phyloP scores from a whole-genome alignment of 345 rosid species.

The Eucalyptus brandiana region DNA sequence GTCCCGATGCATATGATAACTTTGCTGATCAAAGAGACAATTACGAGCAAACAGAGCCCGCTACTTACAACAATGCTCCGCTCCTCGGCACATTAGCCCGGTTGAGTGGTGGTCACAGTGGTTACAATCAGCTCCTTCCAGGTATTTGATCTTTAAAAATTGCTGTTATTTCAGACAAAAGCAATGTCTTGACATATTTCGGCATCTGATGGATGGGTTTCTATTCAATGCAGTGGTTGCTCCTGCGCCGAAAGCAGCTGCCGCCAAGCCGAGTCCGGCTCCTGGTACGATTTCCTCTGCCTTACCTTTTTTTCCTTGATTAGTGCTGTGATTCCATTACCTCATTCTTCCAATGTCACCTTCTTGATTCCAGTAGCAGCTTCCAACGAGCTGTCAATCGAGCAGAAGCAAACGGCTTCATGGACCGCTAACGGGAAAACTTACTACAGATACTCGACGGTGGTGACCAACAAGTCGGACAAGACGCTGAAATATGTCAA shows the following conservation, averaged over 20 bases:
- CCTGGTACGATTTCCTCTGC: slow-evolving; percentile 31
- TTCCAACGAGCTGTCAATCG: slow-evolving; percentile 37
- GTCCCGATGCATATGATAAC: slow-evolving; percentile 93
- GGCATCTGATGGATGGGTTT: background rate
- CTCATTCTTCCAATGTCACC: background rate
- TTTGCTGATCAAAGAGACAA: slow-evolving; percentile 92
- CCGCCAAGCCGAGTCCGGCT: slow-evolving; percentile 32
- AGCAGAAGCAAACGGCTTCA: slow-evolving; percentile 66
- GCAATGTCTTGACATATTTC: background rate
- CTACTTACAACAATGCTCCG: slow-evolving; percentile 97
- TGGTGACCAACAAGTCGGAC: slow-evolving; percentile 62
- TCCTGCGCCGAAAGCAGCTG: slow-evolving; percentile 34
- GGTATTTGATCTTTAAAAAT: slow-evolving; percentile 11
- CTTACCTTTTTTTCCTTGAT: background rate
- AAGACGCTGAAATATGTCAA: slow-evolving; percentile 53
- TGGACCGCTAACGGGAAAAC: slow-evolving; percentile 67
- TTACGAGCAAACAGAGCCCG: slow-evolving; percentile 97
- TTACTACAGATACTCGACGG: slow-evolving; percentile 75
- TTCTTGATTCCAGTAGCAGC: slow-evolving; percentile 27
- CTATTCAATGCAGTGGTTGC: slow-evolving; percentile 19
- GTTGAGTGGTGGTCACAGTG: slow-evolving; percentile 51
- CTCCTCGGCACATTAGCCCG: slow-evolving; percentile 84
- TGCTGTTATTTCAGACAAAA: background rate
- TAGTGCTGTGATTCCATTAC: background rate
- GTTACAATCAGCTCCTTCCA: slow-evolving; percentile 88